Evolutionary conservation across 352 stramenopile species (phyloP), one percentile per base, ranked within the genome.

Genomic region (Phytophthora boehmeriae): DNA sequence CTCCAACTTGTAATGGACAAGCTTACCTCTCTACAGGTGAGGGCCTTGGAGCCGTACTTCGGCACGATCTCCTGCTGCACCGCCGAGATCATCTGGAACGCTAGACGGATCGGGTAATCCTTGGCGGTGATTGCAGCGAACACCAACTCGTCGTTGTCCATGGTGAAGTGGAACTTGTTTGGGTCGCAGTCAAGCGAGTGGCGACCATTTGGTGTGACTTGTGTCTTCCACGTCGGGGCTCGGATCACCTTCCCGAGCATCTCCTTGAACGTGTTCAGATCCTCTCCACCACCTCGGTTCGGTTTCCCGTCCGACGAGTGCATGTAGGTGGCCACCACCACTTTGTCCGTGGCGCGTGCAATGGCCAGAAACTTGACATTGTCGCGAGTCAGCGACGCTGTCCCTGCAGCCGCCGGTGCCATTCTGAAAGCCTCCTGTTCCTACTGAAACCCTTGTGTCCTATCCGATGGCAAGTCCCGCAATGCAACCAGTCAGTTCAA

Each of bases 111-210:
- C 41, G 86, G 86, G 52, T 94, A 94, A 51, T 92, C 82, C 54
- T 91, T 89, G 59, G 76, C 67, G 5, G 83, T 93, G 63, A 93
- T 92, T 42, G 77, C 81, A 11, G 78, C 80, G 46, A 93, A 93
- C 62, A 93, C 84, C 35, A 93, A 78, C 65, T 95, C 83, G 58
- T 93, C 83, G 62, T 93, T 93, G 80, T 93, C 83, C 85, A 95
- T 93, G 13, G 81, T 93, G 60, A 93, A 93, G 64, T 95, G 84
- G 63, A 93, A 93, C 71, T 95, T 95, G 71, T 93, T 93, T 11
- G 81, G 83, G 54, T 93, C 83, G 60, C 86, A 93, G 48, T 95
- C 84, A 50, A 95, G 81, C 57, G 86, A 93, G 69, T 95, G 84
- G 59, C 85, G 80, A 41, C 80, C 81, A 60, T 95, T 93, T n/a